Percentiles rank a stretch among this genome's conserved stretches.
These are phyloP conservation scores for Citrus australasica DNA, from an alignment of 345 rosid species.

Conservation along the genomic window DNA sequence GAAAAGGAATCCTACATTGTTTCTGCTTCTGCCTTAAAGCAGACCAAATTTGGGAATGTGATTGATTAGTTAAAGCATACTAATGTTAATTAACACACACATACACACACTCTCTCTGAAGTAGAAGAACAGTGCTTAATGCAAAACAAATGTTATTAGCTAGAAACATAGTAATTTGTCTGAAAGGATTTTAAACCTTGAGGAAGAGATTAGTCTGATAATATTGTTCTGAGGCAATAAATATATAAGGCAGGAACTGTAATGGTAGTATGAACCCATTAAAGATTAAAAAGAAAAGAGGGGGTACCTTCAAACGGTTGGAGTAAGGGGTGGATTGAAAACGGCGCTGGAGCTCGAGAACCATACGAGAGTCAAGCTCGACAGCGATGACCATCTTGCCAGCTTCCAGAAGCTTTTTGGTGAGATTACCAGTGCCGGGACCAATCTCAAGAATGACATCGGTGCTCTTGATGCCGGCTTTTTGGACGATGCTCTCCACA, in stretches of 20 bases:
- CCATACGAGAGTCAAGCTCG: slow-evolving; percentile 90
- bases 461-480: slow-evolving; percentile 76
- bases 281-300: no score
- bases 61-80: neutral
- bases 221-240: neutral
- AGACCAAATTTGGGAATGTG: neutral
- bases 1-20: no score
- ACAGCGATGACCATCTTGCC: slow-evolving; percentile 82
- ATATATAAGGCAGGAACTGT: no score
- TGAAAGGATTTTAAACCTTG: neutral
- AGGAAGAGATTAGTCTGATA: neutral
- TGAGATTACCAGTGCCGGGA: slow-evolving; percentile 92
- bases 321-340: slow-evolving; percentile 78
- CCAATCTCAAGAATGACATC: slow-evolving; percentile 88
- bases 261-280: neutral
- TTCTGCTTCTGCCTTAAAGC: neutral
- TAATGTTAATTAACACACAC: neutral
- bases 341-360: slow-evolving; percentile 86
- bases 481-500: slow-evolving; percentile 80
- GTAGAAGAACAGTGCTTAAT: neutral
- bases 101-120: neutral
- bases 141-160: neutral
- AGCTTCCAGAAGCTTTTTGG: slow-evolving; percentile 86
- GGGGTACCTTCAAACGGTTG: slow-evolving; percentile 50
- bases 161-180: no score